phyloP scores from a whole-genome alignment of 371 early-diverging fungal species.

The Mortierella sp. region DNA sequence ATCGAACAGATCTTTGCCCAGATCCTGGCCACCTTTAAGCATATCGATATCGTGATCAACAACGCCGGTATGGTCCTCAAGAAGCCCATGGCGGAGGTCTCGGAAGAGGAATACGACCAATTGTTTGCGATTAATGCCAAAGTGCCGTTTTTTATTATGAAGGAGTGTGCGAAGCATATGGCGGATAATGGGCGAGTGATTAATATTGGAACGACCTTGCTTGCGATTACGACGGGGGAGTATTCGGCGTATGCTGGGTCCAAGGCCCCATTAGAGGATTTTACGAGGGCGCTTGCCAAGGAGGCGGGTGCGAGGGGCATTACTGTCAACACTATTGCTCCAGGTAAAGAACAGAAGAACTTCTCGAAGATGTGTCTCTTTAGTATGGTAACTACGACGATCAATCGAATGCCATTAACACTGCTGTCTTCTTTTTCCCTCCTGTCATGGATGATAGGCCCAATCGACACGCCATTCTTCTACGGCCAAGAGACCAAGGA shows the following conservation, averaged over 20 bases:
- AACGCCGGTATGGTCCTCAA: conserved; percentile 62
- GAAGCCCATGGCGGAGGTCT: conserved; percentile 43
- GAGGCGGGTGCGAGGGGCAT: conserved; percentile 57
- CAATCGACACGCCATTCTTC: conserved; percentile 59
- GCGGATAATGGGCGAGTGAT: conserved; percentile 52
- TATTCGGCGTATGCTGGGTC: conserved; percentile 58
- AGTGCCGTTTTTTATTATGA: conserved; percentile 54
- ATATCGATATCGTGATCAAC: conserved; percentile 72
- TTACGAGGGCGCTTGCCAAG: conserved; percentile 56
- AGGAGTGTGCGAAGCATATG: conserved; percentile 53
- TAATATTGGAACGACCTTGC: conserved; percentile 52
- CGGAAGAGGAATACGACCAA: conserved; percentile 51
- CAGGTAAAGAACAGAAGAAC: conserved; percentile 26
- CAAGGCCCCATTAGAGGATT: conserved; percentile 57
- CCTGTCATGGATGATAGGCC: background rate
- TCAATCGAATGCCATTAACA: no score
- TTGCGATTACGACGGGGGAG: conserved; percentile 50
- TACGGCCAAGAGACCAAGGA: conserved; percentile 54
- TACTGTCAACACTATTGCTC: conserved; percentile 61
- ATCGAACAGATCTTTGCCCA: conserved; percentile 62
- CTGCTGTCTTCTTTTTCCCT: no score
- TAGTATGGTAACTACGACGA: no score
- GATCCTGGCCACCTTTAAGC: conserved; percentile 61
- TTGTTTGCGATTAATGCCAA: conserved; percentile 54
- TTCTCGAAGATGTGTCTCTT: background rate